Evolutionary conservation across 2,329 filamentous ascomycete genomes (phyloP).

Genomic region (Fusarium transvaalense): DNA sequence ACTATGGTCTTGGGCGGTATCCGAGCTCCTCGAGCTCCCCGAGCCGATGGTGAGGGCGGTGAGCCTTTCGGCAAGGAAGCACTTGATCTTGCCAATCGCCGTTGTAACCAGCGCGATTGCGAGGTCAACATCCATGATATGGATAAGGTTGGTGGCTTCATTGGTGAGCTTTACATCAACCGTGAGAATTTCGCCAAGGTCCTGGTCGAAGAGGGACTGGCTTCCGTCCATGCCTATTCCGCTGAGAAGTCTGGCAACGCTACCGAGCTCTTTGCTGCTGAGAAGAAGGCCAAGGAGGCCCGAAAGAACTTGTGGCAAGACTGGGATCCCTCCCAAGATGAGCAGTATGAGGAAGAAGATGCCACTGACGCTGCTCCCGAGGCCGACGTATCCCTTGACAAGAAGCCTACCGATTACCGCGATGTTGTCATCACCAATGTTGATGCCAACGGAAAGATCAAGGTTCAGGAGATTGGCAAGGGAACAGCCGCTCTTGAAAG

Average conservation of each 20-base stretch:
- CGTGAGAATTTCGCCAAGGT: slow-evolving; percentile 96
- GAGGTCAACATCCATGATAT: slow-evolving; percentile 95
- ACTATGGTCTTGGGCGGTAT: slow-evolving; percentile 96
- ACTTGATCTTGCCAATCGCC: slow-evolving; percentile 87
- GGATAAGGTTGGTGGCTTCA: slow-evolving; percentile 98
- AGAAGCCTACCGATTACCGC: slow-evolving; percentile 85
- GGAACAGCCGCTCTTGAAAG: slow-evolving; percentile 87
- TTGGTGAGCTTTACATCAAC: slow-evolving; percentile 92
- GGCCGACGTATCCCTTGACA: slow-evolving; percentile 67
- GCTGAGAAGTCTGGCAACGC: slow-evolving; percentile 95
- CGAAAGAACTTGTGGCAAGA: slow-evolving; percentile 92
- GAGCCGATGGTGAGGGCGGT: slow-evolving; percentile 78
- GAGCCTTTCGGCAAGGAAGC: slow-evolving; percentile 97
- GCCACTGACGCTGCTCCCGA: slow-evolving; percentile 65
- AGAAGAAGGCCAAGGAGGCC: slow-evolving; percentile 89
- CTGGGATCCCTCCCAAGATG: slow-evolving; percentile 91
- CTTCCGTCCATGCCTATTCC: slow-evolving; percentile 92
- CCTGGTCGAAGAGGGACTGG: slow-evolving; percentile 92
- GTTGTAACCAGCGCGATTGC: slow-evolving; percentile 93
- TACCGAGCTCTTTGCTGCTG: slow-evolving; percentile 86
- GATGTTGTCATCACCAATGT: slow-evolving; percentile 94
- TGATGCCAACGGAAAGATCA: slow-evolving; percentile 83
- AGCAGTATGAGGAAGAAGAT: slow-evolving; percentile 67
- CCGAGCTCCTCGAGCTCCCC: slow-evolving; percentile 87
- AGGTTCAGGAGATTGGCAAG: slow-evolving; percentile 90